Base-by-base conservation (phyloP, 2,329 filamentous ascomycete genomes). In the Aaosphaeria arxii region DNA sequence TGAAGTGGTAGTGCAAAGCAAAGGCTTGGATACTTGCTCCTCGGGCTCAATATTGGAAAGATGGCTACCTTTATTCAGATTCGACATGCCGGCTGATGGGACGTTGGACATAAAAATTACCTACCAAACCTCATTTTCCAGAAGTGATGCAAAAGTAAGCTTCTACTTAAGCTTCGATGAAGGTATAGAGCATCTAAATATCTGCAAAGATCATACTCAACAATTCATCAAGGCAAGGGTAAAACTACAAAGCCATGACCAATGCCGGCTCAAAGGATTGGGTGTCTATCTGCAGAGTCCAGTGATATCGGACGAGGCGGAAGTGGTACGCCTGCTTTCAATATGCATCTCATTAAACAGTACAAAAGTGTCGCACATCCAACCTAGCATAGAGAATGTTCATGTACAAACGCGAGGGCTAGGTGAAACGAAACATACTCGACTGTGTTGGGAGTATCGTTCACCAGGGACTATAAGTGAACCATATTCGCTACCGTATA, bases 71-170 rank as follows among this genome's bases (percentile, higher is more conserved):
- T 53, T 72, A 1, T 71, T 65, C 46, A 62, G 58, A 17, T 45
- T 71, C 13, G 50, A 69, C 43, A 71, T 71, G 64, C 56, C 61
- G 17, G 55, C 56, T 5, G 48, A 66, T 38, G 55, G 49, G 1
- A 53, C 53, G 11, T 44, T 71, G 7, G 49, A 53, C 11, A 42
- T 66, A 11, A 49, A 38, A 2, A 48, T 61, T 11, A 45, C 35
- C 3, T 58, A 43, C 45, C 51, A 49, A 40, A 49, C 47, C 39
- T 28, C 48, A 1, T 30, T 50, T 40, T 29, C 35, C 7, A 42
- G 9, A 11, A n/a, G 1, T n/a, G 30, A 5, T 11, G 30, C n/a
- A 2, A 38, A 30, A 5, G 6, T 30, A 6, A 11, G 47, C 48
- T 30, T 42, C 63, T 64, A 61, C 40, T 38, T 64, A 7, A 58